Evolutionary conservation across 768 basidiomycete genomes (phyloP), one percentile per base, ranked within the genome.

Genomic region (Chalciporus pseudorubinellus): DNA sequence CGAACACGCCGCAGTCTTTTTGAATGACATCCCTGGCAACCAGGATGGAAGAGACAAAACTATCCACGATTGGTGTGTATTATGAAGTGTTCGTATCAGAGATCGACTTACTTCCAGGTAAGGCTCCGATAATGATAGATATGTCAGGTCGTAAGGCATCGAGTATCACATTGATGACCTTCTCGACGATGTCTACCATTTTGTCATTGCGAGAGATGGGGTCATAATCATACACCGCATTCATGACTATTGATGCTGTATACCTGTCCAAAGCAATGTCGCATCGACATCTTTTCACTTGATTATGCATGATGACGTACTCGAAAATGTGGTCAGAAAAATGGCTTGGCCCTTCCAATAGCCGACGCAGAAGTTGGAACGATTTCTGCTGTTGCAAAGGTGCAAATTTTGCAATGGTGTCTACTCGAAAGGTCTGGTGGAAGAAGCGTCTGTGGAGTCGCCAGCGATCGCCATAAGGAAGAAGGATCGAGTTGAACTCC

Each of bases 241-340:
- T 52, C 47, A 50, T 49, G 38, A 50, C 22, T 8, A 59, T 18
- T 4, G 57, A 55, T n/a, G 53, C 45, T 12, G 57, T 55, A 12
- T 46, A 49, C n/a, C n/a, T n/a, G n/a, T n/a, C n/a, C n/a, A n/a
- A n/a, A n/a, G n/a, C n/a, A n/a, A n/a, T n/a, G n/a, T n/a, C n/a
- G n/a, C n/a, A n/a, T n/a, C n/a, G n/a, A n/a, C n/a, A n/a, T n/a
- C n/a, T n/a, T n/a, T n/a, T n/a, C n/a, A n/a, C n/a, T n/a, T n/a
- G n/a, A n/a, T n/a, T n/a, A n/a, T n/a, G n/a, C n/a, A n/a, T n/a
- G 31, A 19, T 1, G 22, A 50, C 47, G 2, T 31, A 56, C 74
- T 71, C 66, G 29, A 66, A 62, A 12, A 74, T 53, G 39, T 71
- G 69, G 7, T 62, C 65, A 8, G 64, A 44, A 34, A 69, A 60